These are phyloP conservation scores for Raphanus sativus DNA, from an alignment of 345 rosid genomes.

Conservation along the genomic window DNA sequence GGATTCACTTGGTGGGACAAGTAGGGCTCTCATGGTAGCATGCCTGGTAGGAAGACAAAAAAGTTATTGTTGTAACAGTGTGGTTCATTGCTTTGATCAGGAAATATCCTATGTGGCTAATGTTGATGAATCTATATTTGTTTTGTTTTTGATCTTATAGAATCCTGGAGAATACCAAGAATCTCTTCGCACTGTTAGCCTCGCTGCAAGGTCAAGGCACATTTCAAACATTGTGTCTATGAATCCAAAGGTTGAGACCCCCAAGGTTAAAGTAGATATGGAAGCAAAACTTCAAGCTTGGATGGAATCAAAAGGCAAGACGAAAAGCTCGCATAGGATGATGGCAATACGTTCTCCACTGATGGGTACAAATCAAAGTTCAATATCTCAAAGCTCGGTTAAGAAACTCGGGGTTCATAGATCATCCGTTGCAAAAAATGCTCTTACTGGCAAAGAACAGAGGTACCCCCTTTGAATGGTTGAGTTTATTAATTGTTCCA, in stretches of 20 bases:
- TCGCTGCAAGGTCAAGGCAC: constrained; percentile 90
- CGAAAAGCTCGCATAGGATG: constrained; percentile 52
- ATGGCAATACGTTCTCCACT: constrained; percentile 52
- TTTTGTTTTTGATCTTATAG: constrained; percentile 33
- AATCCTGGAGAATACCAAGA: constrained; percentile 96
- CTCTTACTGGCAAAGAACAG: constrained; percentile 33
- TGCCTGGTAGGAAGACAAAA: constrained; percentile 59
- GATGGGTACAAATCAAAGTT: constrained; percentile 39
- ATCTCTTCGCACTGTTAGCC: constrained; percentile 80
- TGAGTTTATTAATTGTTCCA: neutral
- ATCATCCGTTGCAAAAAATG: constrained; percentile 48
- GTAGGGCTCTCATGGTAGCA: constrained; percentile 82
- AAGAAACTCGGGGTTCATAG: constrained; percentile 45
- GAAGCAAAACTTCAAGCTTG: constrained; percentile 79
- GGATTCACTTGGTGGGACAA: constrained; percentile 93
- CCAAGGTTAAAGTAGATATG: constrained; percentile 69
- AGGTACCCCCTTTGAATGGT: constrained; percentile 41
- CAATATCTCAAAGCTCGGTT: constrained; percentile 41
- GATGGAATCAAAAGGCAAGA: constrained; percentile 92
- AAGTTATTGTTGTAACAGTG: neutral
- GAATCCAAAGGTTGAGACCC: constrained; percentile 57
- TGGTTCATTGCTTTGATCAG: neutral
- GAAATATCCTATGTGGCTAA: neutral
- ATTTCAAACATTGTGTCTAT: constrained; percentile 58
- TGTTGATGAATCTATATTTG: neutral